Evolutionary conservation across 768 basidiomycete genomes (phyloP).

Genomic region (Polyporus arcularius): DNA sequence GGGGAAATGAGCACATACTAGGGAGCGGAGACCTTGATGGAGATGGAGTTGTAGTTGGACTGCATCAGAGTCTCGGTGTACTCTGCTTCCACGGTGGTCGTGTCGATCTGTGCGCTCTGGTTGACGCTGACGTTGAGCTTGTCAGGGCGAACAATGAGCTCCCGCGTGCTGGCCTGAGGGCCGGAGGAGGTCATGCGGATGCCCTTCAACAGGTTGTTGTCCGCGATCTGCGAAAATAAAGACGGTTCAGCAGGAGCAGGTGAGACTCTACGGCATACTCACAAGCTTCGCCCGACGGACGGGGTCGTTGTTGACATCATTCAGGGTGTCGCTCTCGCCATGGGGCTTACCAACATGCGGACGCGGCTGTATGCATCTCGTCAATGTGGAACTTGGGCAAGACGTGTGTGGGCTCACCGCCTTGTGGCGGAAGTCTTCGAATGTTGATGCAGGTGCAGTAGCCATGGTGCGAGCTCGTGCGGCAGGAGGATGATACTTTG

Average conservation of each 20-base stretch:
- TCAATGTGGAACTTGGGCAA: too few relatives aligned
- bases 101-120: not conserved
- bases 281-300: not conserved
- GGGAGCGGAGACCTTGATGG: not conserved
- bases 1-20: not conserved
- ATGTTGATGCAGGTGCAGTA: too few relatives aligned
- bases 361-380: too few relatives aligned
- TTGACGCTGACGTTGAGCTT: not conserved
- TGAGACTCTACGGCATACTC: not conserved
- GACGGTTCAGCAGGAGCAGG: not conserved
- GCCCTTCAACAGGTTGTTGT: conserved; percentile 2
- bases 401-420: too few relatives aligned
- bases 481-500: too few relatives aligned
- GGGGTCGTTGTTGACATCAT: not conserved
- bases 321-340: not conserved
- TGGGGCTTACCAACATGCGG: not conserved
- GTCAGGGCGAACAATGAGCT: conserved; percentile 1
- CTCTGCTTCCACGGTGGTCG: conserved; percentile 1
- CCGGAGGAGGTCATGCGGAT: not conserved
- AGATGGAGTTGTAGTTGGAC: not conserved
- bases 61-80: not conserved
- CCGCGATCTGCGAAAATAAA: not conserved
- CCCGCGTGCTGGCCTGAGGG: not conserved
- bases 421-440: too few relatives aligned
- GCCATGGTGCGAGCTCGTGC: too few relatives aligned